Conservation (phyloP, 108 stramenopile genomes). For the Pseudonitzschia multistriata region DNA sequence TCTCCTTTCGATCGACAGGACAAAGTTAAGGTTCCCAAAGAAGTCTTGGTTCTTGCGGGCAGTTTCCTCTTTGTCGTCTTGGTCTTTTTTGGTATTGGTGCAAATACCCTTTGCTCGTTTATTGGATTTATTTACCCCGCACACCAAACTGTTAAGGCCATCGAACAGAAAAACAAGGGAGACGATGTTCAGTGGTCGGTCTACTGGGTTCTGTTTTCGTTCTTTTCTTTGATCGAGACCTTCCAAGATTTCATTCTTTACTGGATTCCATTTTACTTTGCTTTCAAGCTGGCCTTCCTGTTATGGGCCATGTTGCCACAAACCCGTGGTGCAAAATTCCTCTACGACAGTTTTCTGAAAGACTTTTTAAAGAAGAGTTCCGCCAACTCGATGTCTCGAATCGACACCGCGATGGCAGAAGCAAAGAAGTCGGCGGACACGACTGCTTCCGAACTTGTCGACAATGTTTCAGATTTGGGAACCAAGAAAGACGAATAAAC, state of each 20-base stretch:
- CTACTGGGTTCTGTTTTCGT: conserved; percentile 94
- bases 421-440: conserved; percentile 52
- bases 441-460: conserved; percentile 25
- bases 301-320: conserved; percentile 92
- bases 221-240: conserved; percentile 89
- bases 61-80: conserved; percentile 44
- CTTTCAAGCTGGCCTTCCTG: conserved; percentile 93
- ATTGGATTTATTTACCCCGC: conserved; percentile 93
- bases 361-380: conserved; percentile 79
- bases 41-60: conserved; percentile 58
- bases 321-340: conserved; percentile 84
- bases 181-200: conserved; percentile 95
- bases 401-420: conserved; percentile 79
- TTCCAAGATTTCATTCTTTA: conserved; percentile 82
- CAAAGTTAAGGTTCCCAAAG: conserved; percentile 75
- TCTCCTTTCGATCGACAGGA: conserved; percentile 42
- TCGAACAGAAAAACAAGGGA: conserved; percentile 71
- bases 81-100: conserved; percentile 74
- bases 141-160: conserved; percentile 80
- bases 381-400: conserved; percentile 44
- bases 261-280: conserved; percentile 95
- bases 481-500: conserved; percentile 20
- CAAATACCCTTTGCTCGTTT: conserved; percentile 61
- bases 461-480: conserved; percentile 12
- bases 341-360: conserved; percentile 86